A percentile compares a stretch with the other conserved stretches of the same genome.
Evolutionary conservation across 2,329 filamentous ascomycete genomes (phyloP).

Genomic region (Thielaviopsis populi): DNA sequence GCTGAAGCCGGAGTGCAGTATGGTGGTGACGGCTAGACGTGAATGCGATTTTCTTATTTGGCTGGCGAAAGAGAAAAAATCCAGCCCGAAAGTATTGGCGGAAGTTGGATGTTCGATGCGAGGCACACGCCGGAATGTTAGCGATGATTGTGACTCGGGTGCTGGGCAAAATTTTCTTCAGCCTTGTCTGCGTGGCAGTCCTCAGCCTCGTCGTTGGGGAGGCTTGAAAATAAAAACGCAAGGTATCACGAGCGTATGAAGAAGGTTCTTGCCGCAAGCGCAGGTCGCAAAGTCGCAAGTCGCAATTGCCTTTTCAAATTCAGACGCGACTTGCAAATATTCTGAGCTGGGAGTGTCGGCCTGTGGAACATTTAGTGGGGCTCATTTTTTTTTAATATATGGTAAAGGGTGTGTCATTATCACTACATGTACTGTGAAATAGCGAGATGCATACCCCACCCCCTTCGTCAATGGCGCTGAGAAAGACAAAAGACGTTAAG

Average conservation of each 20-base stretch:
- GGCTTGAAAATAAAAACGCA: neutral
- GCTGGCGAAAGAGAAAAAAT: conserved; percentile 6
- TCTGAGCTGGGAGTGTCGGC: neutral
- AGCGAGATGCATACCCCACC: neutral
- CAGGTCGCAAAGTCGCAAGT: neutral
- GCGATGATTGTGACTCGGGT: neutral
- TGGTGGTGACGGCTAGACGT: neutral
- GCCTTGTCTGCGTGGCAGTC: neutral
- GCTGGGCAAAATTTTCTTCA: neutral
- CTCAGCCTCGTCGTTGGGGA: neutral
- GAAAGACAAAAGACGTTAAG: neutral
- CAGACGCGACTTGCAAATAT: neutral
- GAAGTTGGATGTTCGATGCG: too few species aligned
- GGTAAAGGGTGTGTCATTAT: neutral
- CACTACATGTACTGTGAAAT: neutral
- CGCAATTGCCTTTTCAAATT: neutral
- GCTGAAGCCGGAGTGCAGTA: neutral
- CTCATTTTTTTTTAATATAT: neutral
- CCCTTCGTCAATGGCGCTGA: neutral
- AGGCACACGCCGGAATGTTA: neutral
- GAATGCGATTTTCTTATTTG: neutral
- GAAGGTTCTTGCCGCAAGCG: neutral
- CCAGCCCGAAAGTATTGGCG: neutral
- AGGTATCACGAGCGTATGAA: neutral
- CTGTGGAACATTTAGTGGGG: neutral